Percentiles rank a stretch among this genome's conserved stretches.
These are phyloP conservation scores for Phytophthora multivora DNA, from an alignment of 352 stramenopile genomes.

Conservation along the genomic window DNA sequence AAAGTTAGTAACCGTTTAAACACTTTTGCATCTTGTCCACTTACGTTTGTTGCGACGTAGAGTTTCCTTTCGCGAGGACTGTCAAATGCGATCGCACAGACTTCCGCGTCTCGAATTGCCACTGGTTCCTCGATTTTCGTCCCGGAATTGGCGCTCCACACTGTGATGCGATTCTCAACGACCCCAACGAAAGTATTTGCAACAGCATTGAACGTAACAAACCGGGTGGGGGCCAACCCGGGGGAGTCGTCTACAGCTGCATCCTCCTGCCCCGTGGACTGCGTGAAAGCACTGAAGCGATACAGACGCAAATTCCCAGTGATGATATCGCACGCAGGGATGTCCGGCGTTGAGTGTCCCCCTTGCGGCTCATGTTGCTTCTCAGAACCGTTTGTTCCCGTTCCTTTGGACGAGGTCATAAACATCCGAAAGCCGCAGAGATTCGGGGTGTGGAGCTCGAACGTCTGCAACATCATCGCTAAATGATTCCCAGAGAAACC, in stretches of 20 bases:
- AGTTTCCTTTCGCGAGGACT: conserved; percentile 67
- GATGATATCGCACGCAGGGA: conserved; percentile 50
- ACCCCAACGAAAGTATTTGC: conserved; percentile 67
- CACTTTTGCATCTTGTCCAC: conserved; percentile 1
- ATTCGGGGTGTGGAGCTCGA: conserved; percentile 52
- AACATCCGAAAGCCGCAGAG: conserved; percentile 56
- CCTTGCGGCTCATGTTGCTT: conserved; percentile 21
- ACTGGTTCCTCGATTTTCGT: conserved; percentile 62
- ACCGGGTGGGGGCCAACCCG: conserved; percentile 30
- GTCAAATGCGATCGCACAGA: conserved; percentile 68
- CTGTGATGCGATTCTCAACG: conserved; percentile 60
- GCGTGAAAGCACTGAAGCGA: conserved; percentile 52
- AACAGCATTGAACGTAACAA: conserved; percentile 63
- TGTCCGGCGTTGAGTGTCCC: conserved; percentile 15
- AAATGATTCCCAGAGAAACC: conserved; percentile 44
- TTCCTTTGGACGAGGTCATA: conserved; percentile 20
- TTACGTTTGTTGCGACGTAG: conserved; percentile 69
- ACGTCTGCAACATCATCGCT: conserved; percentile 45
- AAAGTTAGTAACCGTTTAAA: not conserved
- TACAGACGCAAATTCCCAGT: conserved; percentile 58
- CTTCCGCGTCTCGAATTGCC: conserved; percentile 47
- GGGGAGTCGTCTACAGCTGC: conserved; percentile 27
- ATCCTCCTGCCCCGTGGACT: conserved; percentile 26
- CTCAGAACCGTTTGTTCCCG: conserved; percentile 1
- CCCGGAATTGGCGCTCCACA: conserved; percentile 73